Percentiles rank a stretch among this genome's conserved stretches.
These are phyloP conservation scores for Meripilus lineatus DNA, from an alignment of 1,284 basidiomycete genomes.

Conservation along the genomic window DNA sequence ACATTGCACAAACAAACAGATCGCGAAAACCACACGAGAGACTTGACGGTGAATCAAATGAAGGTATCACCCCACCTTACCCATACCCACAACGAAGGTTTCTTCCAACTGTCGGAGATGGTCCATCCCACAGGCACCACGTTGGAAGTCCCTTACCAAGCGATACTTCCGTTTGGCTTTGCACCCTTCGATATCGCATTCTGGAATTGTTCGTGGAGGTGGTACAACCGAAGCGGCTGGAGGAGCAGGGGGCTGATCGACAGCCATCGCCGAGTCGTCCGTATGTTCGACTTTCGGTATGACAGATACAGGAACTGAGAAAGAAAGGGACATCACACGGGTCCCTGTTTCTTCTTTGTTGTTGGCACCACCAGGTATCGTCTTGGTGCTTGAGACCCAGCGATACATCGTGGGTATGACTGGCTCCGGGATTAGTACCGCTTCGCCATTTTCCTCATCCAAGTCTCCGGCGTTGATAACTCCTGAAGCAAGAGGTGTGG, in stretches of 20 bases:
- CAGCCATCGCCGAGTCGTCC: conserved; percentile 1
- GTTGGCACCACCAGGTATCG: conserved; percentile 16
- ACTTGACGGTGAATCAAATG: too few species aligned
- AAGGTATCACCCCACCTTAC: too few species aligned
- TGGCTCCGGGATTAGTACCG: conserved; percentile 14
- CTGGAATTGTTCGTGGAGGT: conserved; percentile 10
- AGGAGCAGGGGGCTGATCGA: background rate
- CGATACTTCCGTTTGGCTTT: conserved; percentile 43
- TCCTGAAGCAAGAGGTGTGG: conserved; percentile 28
- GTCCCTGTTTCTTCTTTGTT: too few species aligned
- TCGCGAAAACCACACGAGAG: background rate
- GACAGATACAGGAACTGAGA: conserved; percentile 46
- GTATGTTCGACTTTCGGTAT: conserved; percentile 21
- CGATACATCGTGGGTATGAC: conserved; percentile 50
- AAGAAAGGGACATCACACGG: conserved; percentile 43
- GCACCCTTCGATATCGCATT: conserved; percentile 48
- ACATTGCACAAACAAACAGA: background rate
- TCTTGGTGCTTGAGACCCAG: conserved; percentile 51
- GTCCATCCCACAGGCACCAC: conserved; percentile 49
- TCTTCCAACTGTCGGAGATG: conserved; percentile 52
- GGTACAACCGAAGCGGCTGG: conserved; percentile 15
- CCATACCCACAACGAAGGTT: too few species aligned
- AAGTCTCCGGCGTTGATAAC: conserved; percentile 26
- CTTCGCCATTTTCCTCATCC: conserved; percentile 27
- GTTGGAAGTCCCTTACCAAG: conserved; percentile 41